phyloP scores from a whole-genome alignment of 2,329 filamentous ascomycete genomes.

The Aspergillus transmontanensis region DNA sequence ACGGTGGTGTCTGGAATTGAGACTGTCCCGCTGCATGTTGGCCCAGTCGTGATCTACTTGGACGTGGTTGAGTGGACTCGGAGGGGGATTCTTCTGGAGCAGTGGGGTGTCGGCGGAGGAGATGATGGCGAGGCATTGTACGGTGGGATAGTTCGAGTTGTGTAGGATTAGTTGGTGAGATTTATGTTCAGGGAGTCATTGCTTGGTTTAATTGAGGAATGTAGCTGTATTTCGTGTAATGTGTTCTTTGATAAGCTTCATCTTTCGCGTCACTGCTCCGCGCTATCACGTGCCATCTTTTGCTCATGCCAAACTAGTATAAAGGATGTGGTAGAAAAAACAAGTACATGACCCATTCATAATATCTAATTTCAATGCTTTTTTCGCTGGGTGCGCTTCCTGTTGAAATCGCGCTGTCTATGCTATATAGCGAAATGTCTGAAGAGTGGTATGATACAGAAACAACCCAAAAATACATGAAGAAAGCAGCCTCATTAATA shows the following conservation, averaged over 20 bases:
- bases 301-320: not conserved
- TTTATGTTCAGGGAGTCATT: not conserved
- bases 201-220: not conserved
- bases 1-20: constrained; percentile 38
- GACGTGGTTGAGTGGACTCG: constrained; percentile 15
- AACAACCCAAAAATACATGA: constrained; percentile 2
- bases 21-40: constrained; percentile 12
- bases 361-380: not conserved
- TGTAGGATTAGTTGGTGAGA: not conserved
- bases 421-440: not conserved
- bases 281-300: not conserved
- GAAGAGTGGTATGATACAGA: constrained; percentile 16
- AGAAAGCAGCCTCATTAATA: not conserved
- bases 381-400: not conserved
- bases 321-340: not conserved
- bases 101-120: constrained; percentile 16
- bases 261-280: not conserved
- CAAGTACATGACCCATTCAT: not conserved
- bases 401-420: constrained; percentile 3
- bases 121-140: constrained; percentile 27
- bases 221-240: not conserved
- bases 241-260: not conserved
- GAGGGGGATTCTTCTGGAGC: not conserved
- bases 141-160: not conserved
- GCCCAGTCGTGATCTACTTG: constrained; percentile 12